Evolutionary conservation across 139 green algal species (phyloP), one percentile per base, ranked within the genome.

Genomic region (Micractinium conductrix): DNA sequence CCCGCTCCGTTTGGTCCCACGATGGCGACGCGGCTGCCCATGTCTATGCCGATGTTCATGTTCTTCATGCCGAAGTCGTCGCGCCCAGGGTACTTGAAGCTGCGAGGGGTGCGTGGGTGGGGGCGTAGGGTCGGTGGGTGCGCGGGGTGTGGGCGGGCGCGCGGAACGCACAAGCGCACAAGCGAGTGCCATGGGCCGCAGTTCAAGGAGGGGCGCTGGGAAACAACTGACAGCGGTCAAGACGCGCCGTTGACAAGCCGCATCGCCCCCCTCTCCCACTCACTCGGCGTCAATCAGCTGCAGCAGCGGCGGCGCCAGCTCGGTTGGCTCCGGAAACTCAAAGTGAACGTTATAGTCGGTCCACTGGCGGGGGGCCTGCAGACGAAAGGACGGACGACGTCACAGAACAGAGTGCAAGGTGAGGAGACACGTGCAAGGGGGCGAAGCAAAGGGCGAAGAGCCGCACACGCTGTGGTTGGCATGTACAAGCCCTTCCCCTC

Each of bases 1-100:
- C 95, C 94, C 22, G 94, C 96, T 33, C 97, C 97, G 86, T 99
- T 99, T 58, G 97, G 97, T 17, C 96, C 97, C n/a, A 99, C 96
- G 72, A 99, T 99, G 28, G 93, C 95, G 17, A 99, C 88, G 2
- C 95, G 88, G 17, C 91, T 96, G 42, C 97, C 97, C 97, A 99
- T 99, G 92, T 99, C 97, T 63, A 99, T 94, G 55, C 97, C 97
- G 30, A 99, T 91, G 92, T 99, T 98, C 44, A 99, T 89, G 85
- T 96, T 93, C 74, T 95, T 88, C 50, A 99, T 90, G 1, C 92
- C 92, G 90, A 98, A 98, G 88, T 98, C 95, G 14, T 97, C 94
- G 33, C 93, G 88, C n/a, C 92, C 92, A 4, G 97, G 97, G 91
- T 99, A 99, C 87, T 96, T 93, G 93, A 99, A 99, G 90, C 86